Conservation (phyloP, 768 basidiomycete genomes). For the Phaeotremella skinneri region DNA sequence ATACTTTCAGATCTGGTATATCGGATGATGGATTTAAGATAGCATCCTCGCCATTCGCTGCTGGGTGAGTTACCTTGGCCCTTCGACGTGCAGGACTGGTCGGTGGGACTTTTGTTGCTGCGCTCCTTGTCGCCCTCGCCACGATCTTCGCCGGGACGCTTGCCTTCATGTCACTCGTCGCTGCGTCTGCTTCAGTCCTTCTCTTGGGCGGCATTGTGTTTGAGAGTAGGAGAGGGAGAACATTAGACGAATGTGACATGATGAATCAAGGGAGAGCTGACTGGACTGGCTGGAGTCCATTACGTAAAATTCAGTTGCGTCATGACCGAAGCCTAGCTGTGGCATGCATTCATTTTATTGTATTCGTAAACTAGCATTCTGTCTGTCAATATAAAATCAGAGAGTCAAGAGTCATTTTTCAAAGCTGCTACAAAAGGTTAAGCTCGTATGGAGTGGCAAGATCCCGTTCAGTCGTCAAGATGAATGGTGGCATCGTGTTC, state of each 20-base stretch:
- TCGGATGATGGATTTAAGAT: too few relatives aligned
- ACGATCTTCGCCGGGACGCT: background rate
- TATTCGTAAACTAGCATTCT: too few relatives aligned
- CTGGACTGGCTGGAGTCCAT: background rate
- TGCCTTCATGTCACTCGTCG: background rate
- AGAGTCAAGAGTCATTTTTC: too few relatives aligned
- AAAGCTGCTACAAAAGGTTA: too few relatives aligned
- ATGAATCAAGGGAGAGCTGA: background rate
- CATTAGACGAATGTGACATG: background rate
- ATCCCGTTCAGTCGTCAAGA: slow-evolving; percentile 34
- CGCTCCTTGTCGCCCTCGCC: background rate
- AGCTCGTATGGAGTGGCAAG: too few relatives aligned
- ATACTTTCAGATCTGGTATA: background rate
- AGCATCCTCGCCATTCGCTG: too few relatives aligned
- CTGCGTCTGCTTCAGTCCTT: background rate
- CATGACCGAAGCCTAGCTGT: too few relatives aligned
- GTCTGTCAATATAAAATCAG: too few relatives aligned
- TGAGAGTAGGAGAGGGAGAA: background rate
- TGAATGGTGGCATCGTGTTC: slow-evolving; percentile 45
- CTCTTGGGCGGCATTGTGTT: background rate
- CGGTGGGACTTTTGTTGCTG: background rate
- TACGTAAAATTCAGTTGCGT: background rate
- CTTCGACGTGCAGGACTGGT: background rate
- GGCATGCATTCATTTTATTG: background rate
- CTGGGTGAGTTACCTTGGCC: too few relatives aligned